phyloP scores from a whole-genome alignment of 768 basidiomycete species.

The Lentinula raphanica region DNA sequence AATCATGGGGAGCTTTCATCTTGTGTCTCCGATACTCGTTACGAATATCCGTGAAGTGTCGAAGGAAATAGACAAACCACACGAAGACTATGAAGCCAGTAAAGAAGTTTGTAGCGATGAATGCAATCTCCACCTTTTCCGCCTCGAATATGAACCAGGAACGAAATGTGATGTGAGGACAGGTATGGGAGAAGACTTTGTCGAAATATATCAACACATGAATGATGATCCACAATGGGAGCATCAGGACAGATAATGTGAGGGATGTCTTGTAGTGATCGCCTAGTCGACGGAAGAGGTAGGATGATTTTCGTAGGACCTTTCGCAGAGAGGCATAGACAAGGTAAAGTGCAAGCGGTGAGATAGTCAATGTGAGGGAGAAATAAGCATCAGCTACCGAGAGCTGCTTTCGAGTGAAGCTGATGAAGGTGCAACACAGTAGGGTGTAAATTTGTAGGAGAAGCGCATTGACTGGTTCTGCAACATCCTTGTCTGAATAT shows the following conservation, averaged over 20 bases:
- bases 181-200: constrained; percentile 1
- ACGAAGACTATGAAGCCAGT: not conserved
- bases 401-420: constrained; percentile 2
- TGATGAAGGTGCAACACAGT: constrained; percentile 6
- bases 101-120: not conserved
- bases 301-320: not conserved
- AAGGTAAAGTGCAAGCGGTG: constrained; percentile 8
- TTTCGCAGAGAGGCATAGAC: constrained; percentile 3
- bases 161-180: constrained; percentile 1
- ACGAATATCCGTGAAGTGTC: constrained; percentile 8
- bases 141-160: constrained; percentile 4
- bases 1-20: not conserved
- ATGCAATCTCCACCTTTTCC: not conserved
- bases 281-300: constrained; percentile 4
- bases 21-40: constrained; percentile 3
- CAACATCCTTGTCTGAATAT: constrained; percentile 5
- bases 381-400: constrained; percentile 9
- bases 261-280: not conserved
- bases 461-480: constrained; percentile 2
- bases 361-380: constrained; percentile 6
- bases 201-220: constrained; percentile 6
- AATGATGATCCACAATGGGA: constrained; percentile 5
- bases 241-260: not conserved
- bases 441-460: constrained; percentile 8
- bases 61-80: constrained; percentile 3